Evolutionary conservation across 352 stramenopile genomes (phyloP).

Genomic region (Phytophthora cryptogea): DNA sequence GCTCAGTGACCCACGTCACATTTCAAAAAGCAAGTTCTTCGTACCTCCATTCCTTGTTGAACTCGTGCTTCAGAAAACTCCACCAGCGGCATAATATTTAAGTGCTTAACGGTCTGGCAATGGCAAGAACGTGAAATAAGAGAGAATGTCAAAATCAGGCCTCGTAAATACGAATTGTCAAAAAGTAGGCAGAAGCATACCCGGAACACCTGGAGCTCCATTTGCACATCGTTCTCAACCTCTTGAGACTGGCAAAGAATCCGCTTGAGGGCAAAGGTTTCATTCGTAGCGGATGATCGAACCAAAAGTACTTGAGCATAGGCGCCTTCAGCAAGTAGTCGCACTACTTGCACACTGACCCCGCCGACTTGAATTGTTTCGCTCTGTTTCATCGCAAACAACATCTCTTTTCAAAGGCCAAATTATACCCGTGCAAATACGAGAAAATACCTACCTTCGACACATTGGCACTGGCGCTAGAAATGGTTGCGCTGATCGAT

Average conservation of each 20-base stretch:
- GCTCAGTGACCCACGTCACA: background rate
- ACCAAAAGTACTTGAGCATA: constrained; percentile 87
- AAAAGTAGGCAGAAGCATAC: constrained; percentile 36
- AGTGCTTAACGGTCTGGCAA: constrained; percentile 69
- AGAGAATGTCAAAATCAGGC: background rate
- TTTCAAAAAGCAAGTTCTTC: background rate
- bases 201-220: constrained; percentile 75
- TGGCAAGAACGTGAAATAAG: constrained; percentile 1
- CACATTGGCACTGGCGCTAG: constrained; percentile 55
- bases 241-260: constrained; percentile 85
- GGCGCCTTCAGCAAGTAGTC: constrained; percentile 70
- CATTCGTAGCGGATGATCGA: constrained; percentile 59
- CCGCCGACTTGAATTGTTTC: constrained; percentile 80
- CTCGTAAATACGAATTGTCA: background rate
- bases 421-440: background rate
- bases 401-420: background rate
- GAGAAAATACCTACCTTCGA: constrained; percentile 48
- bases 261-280: constrained; percentile 84
- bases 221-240: constrained; percentile 74
- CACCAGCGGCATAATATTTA: constrained; percentile 82
- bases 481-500: constrained; percentile 78
- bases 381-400: constrained; percentile 34
- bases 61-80: constrained; percentile 76
- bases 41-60: constrained; percentile 75
- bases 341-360: constrained; percentile 71